These are phyloP conservation scores for Fusarium torreyae DNA, from an alignment of 2,329 filamentous ascomycete species.

Conservation along the genomic window DNA sequence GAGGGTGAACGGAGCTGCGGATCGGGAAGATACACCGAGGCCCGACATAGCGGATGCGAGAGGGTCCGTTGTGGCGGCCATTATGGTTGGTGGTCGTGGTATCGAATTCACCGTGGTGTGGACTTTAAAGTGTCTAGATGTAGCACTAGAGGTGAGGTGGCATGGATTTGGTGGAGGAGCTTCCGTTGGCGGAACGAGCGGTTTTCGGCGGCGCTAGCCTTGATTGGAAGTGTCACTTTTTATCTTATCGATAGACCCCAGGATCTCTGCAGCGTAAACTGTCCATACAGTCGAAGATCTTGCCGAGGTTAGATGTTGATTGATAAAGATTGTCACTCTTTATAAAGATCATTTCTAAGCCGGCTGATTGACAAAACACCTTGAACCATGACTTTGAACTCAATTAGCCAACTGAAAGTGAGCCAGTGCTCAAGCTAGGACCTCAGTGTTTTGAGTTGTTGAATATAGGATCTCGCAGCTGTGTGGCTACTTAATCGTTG, in stretches of 20 bases:
- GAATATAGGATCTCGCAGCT: no score
- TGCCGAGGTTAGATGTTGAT: no score
- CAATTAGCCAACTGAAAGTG: no score
- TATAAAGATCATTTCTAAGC: no score
- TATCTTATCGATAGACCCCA: conserved; percentile 39
- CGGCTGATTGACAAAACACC: no score
- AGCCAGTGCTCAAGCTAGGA: no score
- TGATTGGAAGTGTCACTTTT: conserved; percentile 2
- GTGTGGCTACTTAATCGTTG: background rate
- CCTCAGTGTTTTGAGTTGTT: no score
- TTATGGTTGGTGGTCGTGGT: conserved; percentile 22
- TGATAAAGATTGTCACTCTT: no score
- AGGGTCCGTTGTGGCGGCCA: conserved; percentile 48
- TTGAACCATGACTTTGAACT: no score
- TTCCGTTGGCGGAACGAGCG: conserved; percentile 7
- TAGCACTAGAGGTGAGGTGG: conserved; percentile 41
- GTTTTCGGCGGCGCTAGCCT: conserved; percentile 29
- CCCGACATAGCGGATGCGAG: conserved; percentile 48
- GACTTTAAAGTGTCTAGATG: conserved; percentile 31
- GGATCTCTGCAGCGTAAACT: background rate
- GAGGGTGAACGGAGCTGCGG: conserved; percentile 59
- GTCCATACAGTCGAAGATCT: no score
- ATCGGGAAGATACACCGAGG: conserved; percentile 45
- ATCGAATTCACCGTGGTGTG: conserved; percentile 1
- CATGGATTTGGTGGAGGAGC: conserved; percentile 41